Conservation (phyloP, 192 early-diverging fungal species). For the Gamsiella multidivaricata region DNA sequence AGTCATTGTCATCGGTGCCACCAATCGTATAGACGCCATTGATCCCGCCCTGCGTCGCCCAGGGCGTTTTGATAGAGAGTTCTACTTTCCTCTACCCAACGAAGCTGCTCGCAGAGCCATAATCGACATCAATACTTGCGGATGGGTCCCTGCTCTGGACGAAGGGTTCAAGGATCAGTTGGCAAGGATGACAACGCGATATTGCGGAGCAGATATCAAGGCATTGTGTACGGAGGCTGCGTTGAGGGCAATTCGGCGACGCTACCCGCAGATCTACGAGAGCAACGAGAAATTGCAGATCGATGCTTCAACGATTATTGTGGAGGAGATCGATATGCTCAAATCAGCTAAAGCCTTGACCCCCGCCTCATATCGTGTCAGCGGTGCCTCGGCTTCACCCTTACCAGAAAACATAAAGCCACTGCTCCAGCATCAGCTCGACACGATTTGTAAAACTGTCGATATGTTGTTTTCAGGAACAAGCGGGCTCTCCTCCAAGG, state of each 20-base stretch:
- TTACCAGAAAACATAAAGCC: constrained; percentile 55
- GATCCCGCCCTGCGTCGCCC: constrained; percentile 82
- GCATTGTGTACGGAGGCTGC: constrained; percentile 80
- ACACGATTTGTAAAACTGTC: constrained; percentile 14
- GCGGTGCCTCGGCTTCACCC: constrained; percentile 55
- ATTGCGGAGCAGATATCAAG: constrained; percentile 77
- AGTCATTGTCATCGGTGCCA: constrained; percentile 83
- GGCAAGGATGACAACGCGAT: constrained; percentile 68
- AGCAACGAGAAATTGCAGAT: constrained; percentile 64
- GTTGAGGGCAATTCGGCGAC: constrained; percentile 71
- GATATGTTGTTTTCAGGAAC: constrained; percentile 26
- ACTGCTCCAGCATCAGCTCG: constrained; percentile 47
- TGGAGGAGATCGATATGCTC: constrained; percentile 68
- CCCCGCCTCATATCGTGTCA: constrained; percentile 57
- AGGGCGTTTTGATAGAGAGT: constrained; percentile 79
- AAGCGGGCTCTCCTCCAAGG: constrained; percentile 5
- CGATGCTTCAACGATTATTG: constrained; percentile 59
- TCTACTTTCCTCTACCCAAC: constrained; percentile 74
- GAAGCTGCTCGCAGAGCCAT: constrained; percentile 69
- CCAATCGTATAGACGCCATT: constrained; percentile 79
- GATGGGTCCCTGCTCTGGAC: constrained; percentile 64
- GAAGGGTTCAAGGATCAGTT: constrained; percentile 60
- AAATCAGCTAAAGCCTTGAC: constrained; percentile 58
- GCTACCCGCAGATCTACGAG: constrained; percentile 77
- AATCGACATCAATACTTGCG: constrained; percentile 66